Conservation (phyloP, 495 filamentous ascomycete genomes). For the Aeminium ludgeri region DNA sequence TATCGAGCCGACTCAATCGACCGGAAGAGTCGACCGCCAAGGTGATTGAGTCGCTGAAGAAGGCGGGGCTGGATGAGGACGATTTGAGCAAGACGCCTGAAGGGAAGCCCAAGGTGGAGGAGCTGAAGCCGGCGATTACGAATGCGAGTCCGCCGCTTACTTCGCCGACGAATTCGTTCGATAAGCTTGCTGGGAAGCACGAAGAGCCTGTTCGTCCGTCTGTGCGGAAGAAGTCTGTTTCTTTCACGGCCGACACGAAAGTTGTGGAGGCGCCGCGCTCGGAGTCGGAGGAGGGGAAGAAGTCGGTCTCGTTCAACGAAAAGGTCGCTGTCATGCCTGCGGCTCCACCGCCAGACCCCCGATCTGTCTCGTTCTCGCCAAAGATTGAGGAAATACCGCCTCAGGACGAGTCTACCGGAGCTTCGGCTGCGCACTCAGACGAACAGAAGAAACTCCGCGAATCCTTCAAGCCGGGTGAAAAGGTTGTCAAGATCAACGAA, state of each 20-base stretch:
- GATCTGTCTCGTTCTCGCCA: conserved; percentile 16
- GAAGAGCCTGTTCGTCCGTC: conserved; percentile 5
- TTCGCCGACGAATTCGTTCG: not conserved
- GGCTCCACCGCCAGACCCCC: conserved; percentile 8
- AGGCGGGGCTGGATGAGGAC: conserved; percentile 46
- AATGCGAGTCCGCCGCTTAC: conserved; percentile 6
- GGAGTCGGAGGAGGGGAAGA: conserved; percentile 13
- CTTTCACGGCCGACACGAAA: conserved; percentile 43
- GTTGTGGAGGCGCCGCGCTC: conserved; percentile 11
- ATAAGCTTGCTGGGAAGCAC: conserved; percentile 2
- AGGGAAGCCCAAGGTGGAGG: not conserved
- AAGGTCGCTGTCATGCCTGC: conserved; percentile 29
- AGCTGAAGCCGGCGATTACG: conserved; percentile 10
- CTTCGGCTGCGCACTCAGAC: too few species aligned
- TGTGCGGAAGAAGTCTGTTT: conserved; percentile 21
- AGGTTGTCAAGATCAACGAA: conserved; percentile 22
- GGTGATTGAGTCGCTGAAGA: conserved; percentile 48
- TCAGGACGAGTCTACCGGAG: not conserved
- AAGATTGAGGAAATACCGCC: conserved; percentile 13
- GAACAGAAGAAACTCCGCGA: conserved; percentile 5
- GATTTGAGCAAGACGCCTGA: conserved; percentile 13
- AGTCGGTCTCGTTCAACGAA: conserved; percentile 29
- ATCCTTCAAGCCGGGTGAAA: conserved; percentile 17
- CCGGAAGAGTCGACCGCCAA: conserved; percentile 45
- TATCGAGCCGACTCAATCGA: conserved; percentile 39